Conservation (phyloP, 805 yeast genomes). For the Nakazawaea holstii region DNA sequence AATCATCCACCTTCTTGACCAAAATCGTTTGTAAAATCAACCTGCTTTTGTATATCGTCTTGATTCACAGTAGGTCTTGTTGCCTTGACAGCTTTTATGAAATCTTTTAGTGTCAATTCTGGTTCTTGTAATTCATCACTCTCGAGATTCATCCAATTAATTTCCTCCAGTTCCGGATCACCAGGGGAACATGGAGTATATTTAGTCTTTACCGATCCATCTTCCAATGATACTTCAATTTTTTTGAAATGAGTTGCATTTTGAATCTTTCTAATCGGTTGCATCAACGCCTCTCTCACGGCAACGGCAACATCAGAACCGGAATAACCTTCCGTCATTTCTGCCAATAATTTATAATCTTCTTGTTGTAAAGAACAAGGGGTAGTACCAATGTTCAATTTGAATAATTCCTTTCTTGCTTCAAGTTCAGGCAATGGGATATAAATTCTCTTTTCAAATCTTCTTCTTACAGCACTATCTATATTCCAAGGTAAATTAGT, state of each 20-base stretch:
- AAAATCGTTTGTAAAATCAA: slow-evolving; percentile 86
- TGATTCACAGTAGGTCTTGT: slow-evolving; percentile 94
- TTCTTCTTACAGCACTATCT: slow-evolving; percentile 94
- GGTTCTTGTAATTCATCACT: slow-evolving; percentile 91
- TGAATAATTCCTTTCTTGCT: slow-evolving; percentile 91
- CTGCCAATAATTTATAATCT: slow-evolving; percentile 76
- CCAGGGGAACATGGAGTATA: slow-evolving; percentile 97
- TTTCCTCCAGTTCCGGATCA: slow-evolving; percentile 77
- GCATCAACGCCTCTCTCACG: slow-evolving; percentile 96
- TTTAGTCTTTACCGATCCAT: slow-evolving; percentile 33
- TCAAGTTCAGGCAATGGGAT: slow-evolving; percentile 93
- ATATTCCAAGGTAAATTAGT: slow-evolving; percentile 99
- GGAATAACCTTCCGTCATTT: slow-evolving; percentile 94
- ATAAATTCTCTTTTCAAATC: slow-evolving; percentile 93
- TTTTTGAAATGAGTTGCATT: slow-evolving; percentile 91
- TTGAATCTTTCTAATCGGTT: slow-evolving; percentile 93
- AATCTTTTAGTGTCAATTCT: slow-evolving; percentile 82
- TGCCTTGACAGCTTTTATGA: slow-evolving; percentile 83
- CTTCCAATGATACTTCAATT: slow-evolving; percentile 36
- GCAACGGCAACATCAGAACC: slow-evolving; percentile 97
- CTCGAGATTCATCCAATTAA: slow-evolving; percentile 90
- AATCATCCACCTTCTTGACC: slow-evolving; percentile 91
- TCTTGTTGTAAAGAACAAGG: slow-evolving; percentile 72
- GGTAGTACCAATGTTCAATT: slow-evolving; percentile 84
- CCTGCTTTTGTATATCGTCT: slow-evolving; percentile 75